Evolutionary conservation across 768 basidiomycete species (phyloP).

Genomic region (Hypsizygus marmoreus): DNA sequence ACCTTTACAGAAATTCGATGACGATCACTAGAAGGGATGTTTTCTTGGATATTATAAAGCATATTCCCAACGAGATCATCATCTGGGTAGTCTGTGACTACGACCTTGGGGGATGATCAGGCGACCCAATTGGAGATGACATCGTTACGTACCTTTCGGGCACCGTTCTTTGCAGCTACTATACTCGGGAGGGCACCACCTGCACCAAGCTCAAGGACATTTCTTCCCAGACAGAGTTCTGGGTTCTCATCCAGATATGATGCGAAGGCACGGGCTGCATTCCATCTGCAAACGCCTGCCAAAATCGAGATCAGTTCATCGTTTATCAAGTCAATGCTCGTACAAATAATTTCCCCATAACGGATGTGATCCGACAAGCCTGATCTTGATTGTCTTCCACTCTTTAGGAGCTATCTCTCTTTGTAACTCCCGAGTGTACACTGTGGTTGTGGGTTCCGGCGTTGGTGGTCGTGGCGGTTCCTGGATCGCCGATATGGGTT

Average conservation of each 20-base stretch:
- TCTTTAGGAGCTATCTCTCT: constrained; percentile 15
- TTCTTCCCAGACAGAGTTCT: constrained; percentile 42
- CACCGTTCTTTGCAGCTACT: constrained; percentile 70
- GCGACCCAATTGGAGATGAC: neutral
- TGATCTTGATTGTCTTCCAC: constrained; percentile 54
- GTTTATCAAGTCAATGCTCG: constrained; percentile 8
- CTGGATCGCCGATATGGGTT: constrained; percentile 31
- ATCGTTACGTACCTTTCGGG: constrained; percentile 52
- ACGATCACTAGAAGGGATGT: constrained; percentile 44
- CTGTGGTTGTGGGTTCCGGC: constrained; percentile 58
- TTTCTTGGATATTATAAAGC: constrained; percentile 61
- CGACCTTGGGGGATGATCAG: constrained; percentile 47
- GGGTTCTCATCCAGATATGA: constrained; percentile 62
- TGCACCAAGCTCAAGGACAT: constrained; percentile 88
- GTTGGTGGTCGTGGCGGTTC: constrained; percentile 70
- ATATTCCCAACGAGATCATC: constrained; percentile 74
- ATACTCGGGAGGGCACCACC: constrained; percentile 90
- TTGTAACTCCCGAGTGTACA: constrained; percentile 44
- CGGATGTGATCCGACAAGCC: constrained; percentile 78
- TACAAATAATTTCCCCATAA: constrained; percentile 84
- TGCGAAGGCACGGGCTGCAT: constrained; percentile 74
- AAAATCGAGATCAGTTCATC: neutral
- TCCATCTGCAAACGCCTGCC: constrained; percentile 75
- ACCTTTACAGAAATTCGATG: constrained; percentile 35
- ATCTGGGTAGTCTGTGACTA: constrained; percentile 95